Evolutionary conservation across 2,329 filamentous ascomycete genomes (phyloP).

Genomic region (Madurella mycetomatis): DNA sequence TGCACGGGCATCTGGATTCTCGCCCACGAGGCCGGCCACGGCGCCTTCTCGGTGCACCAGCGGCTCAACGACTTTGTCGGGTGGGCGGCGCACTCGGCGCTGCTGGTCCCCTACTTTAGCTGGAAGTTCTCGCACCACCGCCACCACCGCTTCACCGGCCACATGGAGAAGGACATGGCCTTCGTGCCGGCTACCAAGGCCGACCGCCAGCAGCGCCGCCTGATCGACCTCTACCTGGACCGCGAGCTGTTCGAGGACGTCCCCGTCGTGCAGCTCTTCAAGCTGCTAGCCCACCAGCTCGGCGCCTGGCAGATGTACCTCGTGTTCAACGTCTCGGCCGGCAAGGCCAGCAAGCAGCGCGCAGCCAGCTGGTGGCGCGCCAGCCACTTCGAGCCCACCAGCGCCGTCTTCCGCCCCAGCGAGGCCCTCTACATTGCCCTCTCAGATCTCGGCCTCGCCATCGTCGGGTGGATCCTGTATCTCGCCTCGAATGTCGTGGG

Average conservation of each 20-base stretch:
- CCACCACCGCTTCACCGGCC: constrained; percentile 64
- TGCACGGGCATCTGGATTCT: constrained; percentile 68
- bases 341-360: constrained; percentile 44
- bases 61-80: constrained; percentile 58
- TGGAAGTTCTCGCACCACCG: constrained; percentile 68
- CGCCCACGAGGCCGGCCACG: constrained; percentile 67
- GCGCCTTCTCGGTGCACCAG: constrained; percentile 57
- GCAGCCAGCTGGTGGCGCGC: constrained; percentile 40
- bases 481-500: constrained; percentile 50
- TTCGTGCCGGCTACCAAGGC: constrained; percentile 52
- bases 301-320: constrained; percentile 63
- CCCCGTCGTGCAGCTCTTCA: constrained; percentile 50
- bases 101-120: constrained; percentile 67
- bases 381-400: constrained; percentile 59
- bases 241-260: constrained; percentile 59
- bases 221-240: constrained; percentile 40
- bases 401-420: constrained; percentile 55
- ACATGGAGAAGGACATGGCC: constrained; percentile 64
- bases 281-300: constrained; percentile 58
- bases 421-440: constrained; percentile 54
- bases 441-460: constrained; percentile 55
- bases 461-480: constrained; percentile 49
- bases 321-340: constrained; percentile 53
- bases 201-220: constrained; percentile 33
- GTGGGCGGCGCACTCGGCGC: constrained; percentile 60